phyloP scores from a whole-genome alignment of 2,329 filamentous ascomycete genomes.

The Diplodia seriata region DNA sequence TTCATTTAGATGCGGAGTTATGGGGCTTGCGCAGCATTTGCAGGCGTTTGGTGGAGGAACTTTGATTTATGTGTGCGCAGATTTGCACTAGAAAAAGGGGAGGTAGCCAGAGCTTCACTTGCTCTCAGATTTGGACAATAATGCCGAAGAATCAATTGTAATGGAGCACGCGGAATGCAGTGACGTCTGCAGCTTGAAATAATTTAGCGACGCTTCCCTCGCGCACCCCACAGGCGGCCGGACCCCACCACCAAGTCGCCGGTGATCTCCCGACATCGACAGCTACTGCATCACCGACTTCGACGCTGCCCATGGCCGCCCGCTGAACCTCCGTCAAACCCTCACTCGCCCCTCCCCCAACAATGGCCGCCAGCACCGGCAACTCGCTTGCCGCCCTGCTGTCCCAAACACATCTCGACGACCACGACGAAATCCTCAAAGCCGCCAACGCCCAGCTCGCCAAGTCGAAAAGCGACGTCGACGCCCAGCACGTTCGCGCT shows the following conservation, averaged over 20 bases:
- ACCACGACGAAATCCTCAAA: conserved; percentile 77
- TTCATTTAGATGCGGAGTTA: conserved; percentile 44
- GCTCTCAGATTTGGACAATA: neutral
- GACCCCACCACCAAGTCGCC: conserved; percentile 22
- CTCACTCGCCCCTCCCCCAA: neutral
- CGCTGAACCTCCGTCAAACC: conserved; percentile 16
- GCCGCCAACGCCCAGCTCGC: conserved; percentile 64
- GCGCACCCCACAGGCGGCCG: conserved; percentile 7
- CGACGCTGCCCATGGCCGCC: conserved; percentile 26
- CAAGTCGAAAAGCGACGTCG: conserved; percentile 63
- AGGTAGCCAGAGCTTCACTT: neutral
- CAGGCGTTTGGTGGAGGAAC: conserved; percentile 25
- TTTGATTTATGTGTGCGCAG: neutral
- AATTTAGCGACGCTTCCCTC: conserved; percentile 17
- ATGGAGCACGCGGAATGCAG: neutral
- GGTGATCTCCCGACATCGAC: conserved; percentile 25
- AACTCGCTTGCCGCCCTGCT: conserved; percentile 63
- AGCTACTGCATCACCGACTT: conserved; percentile 24
- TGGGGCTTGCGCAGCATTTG: conserved; percentile 29
- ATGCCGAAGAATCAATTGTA: neutral
- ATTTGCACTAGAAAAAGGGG: conserved; percentile 4
- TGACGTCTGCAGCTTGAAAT: conserved; percentile 18
- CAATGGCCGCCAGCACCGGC: conserved; percentile 50
- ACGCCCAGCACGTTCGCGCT: conserved; percentile 72
- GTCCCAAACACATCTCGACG: conserved; percentile 62